Evolutionary conservation across 2,329 filamentous ascomycete genomes (phyloP), one percentile per base, ranked within the genome.

Genomic region (Colletotrichum camelliae): DNA sequence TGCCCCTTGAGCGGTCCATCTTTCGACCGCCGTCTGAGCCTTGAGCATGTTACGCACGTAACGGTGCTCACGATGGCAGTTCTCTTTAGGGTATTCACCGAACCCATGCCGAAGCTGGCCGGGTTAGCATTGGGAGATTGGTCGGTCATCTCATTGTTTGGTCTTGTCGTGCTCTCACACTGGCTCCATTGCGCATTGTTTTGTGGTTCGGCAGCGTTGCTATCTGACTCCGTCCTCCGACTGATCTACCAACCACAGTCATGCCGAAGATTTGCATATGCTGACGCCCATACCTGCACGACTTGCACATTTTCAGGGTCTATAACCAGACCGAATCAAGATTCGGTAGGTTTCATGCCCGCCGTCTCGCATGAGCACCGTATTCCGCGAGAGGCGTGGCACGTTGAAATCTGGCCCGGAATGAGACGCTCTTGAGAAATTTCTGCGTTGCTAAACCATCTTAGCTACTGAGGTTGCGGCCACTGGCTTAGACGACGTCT

Each of bases 31-130:
- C n/a, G 21, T 61, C 33, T 68, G 29, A 55, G n/a, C 35, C 58
- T 37, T 21, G 16, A n/a, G 57, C 24, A 31, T 27, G 24, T 67
- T 72, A 66, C 73, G 73, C 69, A 67, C 69, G 69, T 72, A 75
- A 27, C 27, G 43, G 37, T 13, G 24, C 33, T 39, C 31, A 39
- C 48, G 39, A 65, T 27, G 48, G 21, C 29, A 68, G 37, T 31
- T 35, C 62, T 64, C 57, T 43, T 43, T 15, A 62, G 15, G 39
- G 39, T 33, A 33, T 57, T 43, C 58, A 70, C 58, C n/a, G 58
- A 58, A 72, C 39, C 64, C 64, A 68, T 61, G 57, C 73, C 55
- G 73, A 68, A 18, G 64, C 33, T 58, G 70, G 57, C 69, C 64
- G 69, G 70, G 21, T 16, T 18, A 57, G 33, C 21, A 7, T 27